These are phyloP conservation scores for Davidsoniella australis DNA, from an alignment of 2,329 filamentous ascomycete species.

Conservation along the genomic window DNA sequence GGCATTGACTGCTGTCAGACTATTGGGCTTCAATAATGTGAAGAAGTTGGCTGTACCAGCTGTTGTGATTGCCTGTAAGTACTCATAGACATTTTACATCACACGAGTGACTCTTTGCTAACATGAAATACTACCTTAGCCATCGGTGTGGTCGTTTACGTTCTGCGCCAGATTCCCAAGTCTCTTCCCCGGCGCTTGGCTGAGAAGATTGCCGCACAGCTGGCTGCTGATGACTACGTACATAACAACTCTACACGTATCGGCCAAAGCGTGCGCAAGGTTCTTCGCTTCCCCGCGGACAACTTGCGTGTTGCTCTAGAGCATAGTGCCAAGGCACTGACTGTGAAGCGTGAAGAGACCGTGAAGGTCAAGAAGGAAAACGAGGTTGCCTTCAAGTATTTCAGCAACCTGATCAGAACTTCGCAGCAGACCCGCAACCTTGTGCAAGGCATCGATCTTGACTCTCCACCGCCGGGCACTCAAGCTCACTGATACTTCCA, in stretches of 20 bases:
- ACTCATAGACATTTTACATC: not conserved
- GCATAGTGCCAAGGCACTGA: conserved; percentile 70
- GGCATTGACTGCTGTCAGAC: conserved; percentile 59
- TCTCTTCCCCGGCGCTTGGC: conserved; percentile 76
- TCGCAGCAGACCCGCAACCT: conserved; percentile 33
- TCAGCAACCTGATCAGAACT: conserved; percentile 62
- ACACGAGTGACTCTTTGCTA: conserved; percentile 11
- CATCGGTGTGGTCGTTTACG: conserved; percentile 58
- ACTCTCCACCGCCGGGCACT: conserved; percentile 28
- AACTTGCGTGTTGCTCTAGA: conserved; percentile 72
- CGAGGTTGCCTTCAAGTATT: conserved; percentile 78
- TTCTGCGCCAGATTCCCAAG: conserved; percentile 72
- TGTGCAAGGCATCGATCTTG: conserved; percentile 37
- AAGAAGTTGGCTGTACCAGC: conserved; percentile 68
- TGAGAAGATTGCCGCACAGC: conserved; percentile 65
- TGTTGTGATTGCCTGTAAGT: conserved; percentile 61
- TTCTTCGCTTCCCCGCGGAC: conserved; percentile 73
- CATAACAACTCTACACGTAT: conserved; percentile 79
- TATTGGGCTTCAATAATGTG: conserved; percentile 67
- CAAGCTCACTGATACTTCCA: not conserved
- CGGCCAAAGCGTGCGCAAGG: conserved; percentile 68
- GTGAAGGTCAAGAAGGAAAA: conserved; percentile 67
- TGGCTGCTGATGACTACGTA: conserved; percentile 76
- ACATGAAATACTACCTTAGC: conserved; percentile 31
- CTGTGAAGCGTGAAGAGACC: conserved; percentile 62